A percentile compares a stretch with the other conserved stretches of the same genome.
phyloP scores from a whole-genome alignment of 2,329 filamentous ascomycete species.

The Phyllosticta paracitricarpa region DNA sequence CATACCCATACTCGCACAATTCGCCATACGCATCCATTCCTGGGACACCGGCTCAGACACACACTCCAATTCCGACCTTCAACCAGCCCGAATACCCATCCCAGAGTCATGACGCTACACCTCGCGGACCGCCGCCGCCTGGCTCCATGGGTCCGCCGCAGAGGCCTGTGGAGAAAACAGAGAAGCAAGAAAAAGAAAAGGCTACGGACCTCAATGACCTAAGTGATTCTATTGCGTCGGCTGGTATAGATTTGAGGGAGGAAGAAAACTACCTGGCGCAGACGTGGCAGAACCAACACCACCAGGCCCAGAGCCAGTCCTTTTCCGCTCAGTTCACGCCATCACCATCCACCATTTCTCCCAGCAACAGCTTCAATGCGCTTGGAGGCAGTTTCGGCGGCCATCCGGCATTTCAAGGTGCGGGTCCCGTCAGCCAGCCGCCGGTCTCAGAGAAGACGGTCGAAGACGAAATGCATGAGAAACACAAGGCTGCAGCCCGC shows the following conservation, averaged over 20 bases:
- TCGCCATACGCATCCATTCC: constrained; percentile 31
- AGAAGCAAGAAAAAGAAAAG: constrained; percentile 50
- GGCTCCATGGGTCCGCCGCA: constrained; percentile 55
- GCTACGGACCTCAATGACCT: constrained; percentile 59
- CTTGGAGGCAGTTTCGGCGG: constrained; percentile 29
- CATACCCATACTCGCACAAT: constrained; percentile 42
- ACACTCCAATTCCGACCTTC: constrained; percentile 26
- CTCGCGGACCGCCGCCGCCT: constrained; percentile 18
- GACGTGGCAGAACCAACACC: constrained; percentile 45
- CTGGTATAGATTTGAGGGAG: constrained; percentile 76
- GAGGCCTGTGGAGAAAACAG: constrained; percentile 43
- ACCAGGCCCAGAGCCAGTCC: constrained; percentile 29
- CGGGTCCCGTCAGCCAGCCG: constrained; percentile 40
- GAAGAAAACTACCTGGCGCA: constrained; percentile 75
- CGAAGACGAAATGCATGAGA: constrained; percentile 54
- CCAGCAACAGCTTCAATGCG: constrained; percentile 37
- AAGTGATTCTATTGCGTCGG: constrained; percentile 73
- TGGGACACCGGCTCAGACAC: constrained; percentile 21
- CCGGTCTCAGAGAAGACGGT: constrained; percentile 55
- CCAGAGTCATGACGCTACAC: constrained; percentile 9
- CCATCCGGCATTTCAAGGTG: constrained; percentile 30
- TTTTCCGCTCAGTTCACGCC: constrained; percentile 24
- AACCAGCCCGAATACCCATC: constrained; percentile 41
- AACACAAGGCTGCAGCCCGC: constrained; percentile 57
- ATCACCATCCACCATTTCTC: constrained; percentile 21